Evolutionary conservation across 345 rosid species (phyloP).

Genomic region (Nasturtium officinale): DNA sequence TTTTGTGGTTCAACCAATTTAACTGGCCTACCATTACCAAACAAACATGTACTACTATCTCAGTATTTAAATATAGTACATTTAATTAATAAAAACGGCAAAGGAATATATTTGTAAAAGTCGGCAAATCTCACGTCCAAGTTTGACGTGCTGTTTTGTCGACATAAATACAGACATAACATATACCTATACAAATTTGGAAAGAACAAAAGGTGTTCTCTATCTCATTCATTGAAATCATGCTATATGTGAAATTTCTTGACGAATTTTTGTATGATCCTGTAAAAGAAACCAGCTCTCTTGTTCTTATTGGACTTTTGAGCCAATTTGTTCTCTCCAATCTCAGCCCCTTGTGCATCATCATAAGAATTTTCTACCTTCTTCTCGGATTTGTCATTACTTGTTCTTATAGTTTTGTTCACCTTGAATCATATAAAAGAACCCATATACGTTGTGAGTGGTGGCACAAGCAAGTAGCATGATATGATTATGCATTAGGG

Average conservation of each 20-base stretch:
- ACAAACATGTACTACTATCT: too few relatives aligned
- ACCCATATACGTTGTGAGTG: background rate
- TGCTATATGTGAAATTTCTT: conserved; percentile 1
- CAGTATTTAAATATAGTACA: too few relatives aligned
- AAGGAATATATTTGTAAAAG: too few relatives aligned
- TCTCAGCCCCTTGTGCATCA: background rate
- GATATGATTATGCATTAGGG: background rate
- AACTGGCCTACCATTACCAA: too few relatives aligned
- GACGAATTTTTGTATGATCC: background rate
- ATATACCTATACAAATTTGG: background rate
- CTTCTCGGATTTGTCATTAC: background rate
- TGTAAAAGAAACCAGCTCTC: conserved; percentile 20
- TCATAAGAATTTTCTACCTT: background rate
- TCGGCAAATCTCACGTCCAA: too few relatives aligned
- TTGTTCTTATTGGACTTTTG: background rate
- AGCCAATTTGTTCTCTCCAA: background rate
- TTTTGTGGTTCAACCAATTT: too few relatives aligned
- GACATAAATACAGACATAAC: conserved; percentile 26
- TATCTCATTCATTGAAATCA: background rate
- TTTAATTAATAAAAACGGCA: too few relatives aligned
- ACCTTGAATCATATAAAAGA: conserved; percentile 10
- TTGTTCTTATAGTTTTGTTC: background rate
- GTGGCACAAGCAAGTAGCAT: background rate
- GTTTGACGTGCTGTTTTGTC: too few relatives aligned
- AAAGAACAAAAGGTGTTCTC: conserved; percentile 1